phyloP scores from a whole-genome alignment of 768 basidiomycete species.

The Cubamyces lactineus region DNA sequence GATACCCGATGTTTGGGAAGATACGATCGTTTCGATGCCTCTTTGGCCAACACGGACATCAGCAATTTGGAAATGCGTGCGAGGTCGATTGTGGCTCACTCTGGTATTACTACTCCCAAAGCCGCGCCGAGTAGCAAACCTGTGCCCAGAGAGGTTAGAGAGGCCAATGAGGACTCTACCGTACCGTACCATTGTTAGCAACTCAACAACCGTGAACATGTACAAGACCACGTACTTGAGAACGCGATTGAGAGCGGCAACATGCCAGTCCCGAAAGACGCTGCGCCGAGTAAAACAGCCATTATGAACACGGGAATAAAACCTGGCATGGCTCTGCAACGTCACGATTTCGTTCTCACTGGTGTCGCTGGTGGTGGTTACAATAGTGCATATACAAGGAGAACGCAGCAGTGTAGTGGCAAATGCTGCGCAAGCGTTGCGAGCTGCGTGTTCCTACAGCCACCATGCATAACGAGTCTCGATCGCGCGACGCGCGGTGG shows the following conservation, averaged over 20 bases:
- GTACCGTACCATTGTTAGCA: neutral
- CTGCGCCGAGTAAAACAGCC: slow-evolving; percentile 61
- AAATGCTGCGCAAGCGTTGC: too few species aligned
- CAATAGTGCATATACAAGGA: too few species aligned
- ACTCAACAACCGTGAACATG: too few species aligned
- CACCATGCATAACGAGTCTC: neutral
- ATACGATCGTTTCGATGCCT: slow-evolving; percentile 11
- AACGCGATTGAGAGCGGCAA: slow-evolving; percentile 75
- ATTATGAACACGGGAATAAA: slow-evolving; percentile 53
- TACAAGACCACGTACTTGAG: slow-evolving; percentile 54
- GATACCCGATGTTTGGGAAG: slow-evolving; percentile 22
- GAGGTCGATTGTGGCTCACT: slow-evolving; percentile 56
- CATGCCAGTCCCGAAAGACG: slow-evolving; percentile 71
- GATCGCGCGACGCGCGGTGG: neutral
- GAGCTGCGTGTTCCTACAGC: too few species aligned
- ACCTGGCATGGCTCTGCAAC: slow-evolving; percentile 32
- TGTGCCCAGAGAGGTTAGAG: slow-evolving; percentile 65
- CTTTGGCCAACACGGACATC: slow-evolving; percentile 7
- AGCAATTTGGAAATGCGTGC: neutral
- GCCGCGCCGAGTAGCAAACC: slow-evolving; percentile 90
- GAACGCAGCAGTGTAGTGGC: neutral
- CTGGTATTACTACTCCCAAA: slow-evolving; percentile 90
- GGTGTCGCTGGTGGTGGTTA: neutral
- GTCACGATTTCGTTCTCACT: neutral
- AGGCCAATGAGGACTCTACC: slow-evolving; percentile 45